These are phyloP conservation scores for Scytalidium sp. DNA, from an alignment of 2,329 filamentous ascomycete species.

Conservation along the genomic window DNA sequence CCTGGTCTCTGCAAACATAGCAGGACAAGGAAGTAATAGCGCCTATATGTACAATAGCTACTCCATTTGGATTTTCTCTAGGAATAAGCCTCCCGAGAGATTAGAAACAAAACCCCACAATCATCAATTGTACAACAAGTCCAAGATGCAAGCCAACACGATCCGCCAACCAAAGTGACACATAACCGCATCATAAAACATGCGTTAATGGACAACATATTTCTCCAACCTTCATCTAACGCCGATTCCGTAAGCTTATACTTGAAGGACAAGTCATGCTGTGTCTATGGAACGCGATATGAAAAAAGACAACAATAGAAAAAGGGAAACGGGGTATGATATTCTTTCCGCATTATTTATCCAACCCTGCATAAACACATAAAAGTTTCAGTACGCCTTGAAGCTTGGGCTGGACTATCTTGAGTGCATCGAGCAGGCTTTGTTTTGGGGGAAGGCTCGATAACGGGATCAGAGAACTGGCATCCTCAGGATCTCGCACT, in stretches of 20 bases:
- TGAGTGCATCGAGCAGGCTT: slow-evolving; percentile 63
- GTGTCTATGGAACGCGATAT: slow-evolving; percentile 27
- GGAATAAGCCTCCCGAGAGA: slow-evolving; percentile 6
- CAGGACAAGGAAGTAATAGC: background rate
- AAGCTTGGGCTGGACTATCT: slow-evolving; percentile 61
- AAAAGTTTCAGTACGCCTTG: slow-evolving; percentile 67
- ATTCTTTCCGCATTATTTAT: slow-evolving; percentile 27
- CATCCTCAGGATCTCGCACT: slow-evolving; percentile 53
- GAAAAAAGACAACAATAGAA: slow-evolving; percentile 20
- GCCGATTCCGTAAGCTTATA: slow-evolving; percentile 27
- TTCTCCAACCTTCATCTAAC: slow-evolving; percentile 14
- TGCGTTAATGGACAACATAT: background rate
- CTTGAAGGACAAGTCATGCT: slow-evolving; percentile 17
- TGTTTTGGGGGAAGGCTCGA: slow-evolving; percentile 65
- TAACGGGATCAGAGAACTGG: slow-evolving; percentile 50
- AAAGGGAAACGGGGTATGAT: background rate
- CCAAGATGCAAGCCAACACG: slow-evolving; percentile 4
- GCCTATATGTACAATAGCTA: slow-evolving; percentile 22
- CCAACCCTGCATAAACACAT: slow-evolving; percentile 58
- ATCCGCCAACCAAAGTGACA: slow-evolving; percentile 11
- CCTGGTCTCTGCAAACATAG: background rate
- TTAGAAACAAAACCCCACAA: slow-evolving; percentile 12
- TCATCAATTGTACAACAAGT: slow-evolving; percentile 2
- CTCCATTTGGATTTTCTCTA: slow-evolving; percentile 7
- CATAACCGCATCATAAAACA: background rate